These are phyloP conservation scores for Dysphania ambrosioides DNA, from an alignment of 148 eudicot genomes.

Conservation along the genomic window DNA sequence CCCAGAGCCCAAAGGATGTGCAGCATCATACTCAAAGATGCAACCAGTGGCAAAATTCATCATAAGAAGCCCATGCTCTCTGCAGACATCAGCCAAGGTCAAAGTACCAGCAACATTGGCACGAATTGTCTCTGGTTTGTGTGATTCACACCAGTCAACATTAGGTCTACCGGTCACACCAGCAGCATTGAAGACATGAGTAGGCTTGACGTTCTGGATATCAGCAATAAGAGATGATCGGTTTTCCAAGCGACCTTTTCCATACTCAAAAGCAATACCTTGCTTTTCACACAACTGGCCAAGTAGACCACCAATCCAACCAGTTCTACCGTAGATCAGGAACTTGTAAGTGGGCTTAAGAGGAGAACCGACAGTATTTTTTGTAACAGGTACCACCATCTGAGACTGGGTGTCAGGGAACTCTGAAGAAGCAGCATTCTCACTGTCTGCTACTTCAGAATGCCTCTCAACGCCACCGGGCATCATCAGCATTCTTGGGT, in stretches of 20 bases:
- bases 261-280: conserved; percentile 60
- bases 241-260: conserved; percentile 63
- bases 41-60: conserved; percentile 73
- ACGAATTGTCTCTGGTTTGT: conserved; percentile 56
- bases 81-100: conserved; percentile 65
- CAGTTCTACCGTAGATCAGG: conserved; percentile 61
- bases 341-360: conserved; percentile 44
- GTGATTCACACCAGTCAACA: conserved; percentile 80
- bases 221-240: conserved; percentile 47
- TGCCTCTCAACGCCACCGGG: conserved; percentile 72
- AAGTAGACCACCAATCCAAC: conserved; percentile 71
- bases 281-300: conserved; percentile 66
- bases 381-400: conserved; percentile 37
- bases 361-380: conserved; percentile 23
- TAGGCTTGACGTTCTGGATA: conserved; percentile 57
- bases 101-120: conserved; percentile 67
- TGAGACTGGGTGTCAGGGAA: conserved; percentile 24
- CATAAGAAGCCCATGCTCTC: conserved; percentile 53
- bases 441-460: conserved; percentile 49
- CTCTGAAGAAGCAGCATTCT: conserved; percentile 34
- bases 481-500: conserved; percentile 87
- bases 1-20: conserved; percentile 60
- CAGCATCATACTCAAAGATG: conserved; percentile 62
- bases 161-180: conserved; percentile 68
- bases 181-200: conserved; percentile 77